Conservation (phyloP, 2,329 filamentous ascomycete species). For the Xylaria sp. region DNA sequence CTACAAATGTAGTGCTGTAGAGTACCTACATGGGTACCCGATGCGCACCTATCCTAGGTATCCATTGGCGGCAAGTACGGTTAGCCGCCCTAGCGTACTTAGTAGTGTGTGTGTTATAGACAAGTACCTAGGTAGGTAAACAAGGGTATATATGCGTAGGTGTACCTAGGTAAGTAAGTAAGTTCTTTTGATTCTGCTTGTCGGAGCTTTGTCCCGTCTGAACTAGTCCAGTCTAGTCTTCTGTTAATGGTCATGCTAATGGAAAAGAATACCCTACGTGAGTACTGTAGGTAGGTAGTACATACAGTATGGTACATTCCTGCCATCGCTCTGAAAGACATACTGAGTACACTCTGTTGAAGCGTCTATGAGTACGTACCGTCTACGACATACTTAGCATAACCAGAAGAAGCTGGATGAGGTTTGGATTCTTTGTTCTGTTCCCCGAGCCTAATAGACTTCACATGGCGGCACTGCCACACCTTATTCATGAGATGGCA, state of each 20-base stretch:
- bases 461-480: conserved; percentile 22
- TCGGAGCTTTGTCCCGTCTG: conserved; percentile 13
- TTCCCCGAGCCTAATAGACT: conserved; percentile 4
- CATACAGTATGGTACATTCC: neutral
- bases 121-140: neutral
- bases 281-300: neutral
- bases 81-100: neutral
- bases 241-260: too few species aligned
- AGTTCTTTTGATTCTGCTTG: neutral
- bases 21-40: too few species aligned
- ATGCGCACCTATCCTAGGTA: conserved; percentile 10
- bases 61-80: conserved; percentile 24
- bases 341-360: neutral
- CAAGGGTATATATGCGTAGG: neutral
- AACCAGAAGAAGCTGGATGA: conserved; percentile 9
- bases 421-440: neutral
- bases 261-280: too few species aligned
- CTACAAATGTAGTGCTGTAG: neutral
- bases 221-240: neutral
- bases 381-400: neutral
- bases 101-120: neutral
- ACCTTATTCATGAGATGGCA: conserved; percentile 26
- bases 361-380: too few species aligned
- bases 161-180: too few species aligned
- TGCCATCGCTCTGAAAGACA: neutral